A percentile compares a stretch with the other conserved stretches of the same genome.
Conservation (phyloP, 2,329 filamentous ascomycete species). For the Aspergillus glaucus region DNA sequence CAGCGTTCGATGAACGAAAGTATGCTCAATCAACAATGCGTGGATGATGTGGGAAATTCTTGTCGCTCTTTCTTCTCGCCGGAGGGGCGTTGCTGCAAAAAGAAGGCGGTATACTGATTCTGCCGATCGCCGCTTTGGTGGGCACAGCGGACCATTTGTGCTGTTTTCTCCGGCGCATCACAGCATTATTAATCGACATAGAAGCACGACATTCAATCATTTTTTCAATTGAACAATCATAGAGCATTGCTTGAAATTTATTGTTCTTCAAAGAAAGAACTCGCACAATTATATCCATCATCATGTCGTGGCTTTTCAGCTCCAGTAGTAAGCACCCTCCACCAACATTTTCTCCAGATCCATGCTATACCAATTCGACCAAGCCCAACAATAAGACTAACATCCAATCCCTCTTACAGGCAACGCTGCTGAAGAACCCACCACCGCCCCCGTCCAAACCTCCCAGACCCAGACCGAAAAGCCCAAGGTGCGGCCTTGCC, state of each 20-base stretch:
- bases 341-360: constrained; percentile 1
- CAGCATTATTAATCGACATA: constrained; percentile 15
- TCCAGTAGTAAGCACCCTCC: constrained; percentile 22
- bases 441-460: constrained; percentile 14
- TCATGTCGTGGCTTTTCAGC: constrained; percentile 33
- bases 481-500: constrained; percentile 26
- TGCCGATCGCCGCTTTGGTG: constrained; percentile 14
- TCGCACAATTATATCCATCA: background rate
- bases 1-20: background rate
- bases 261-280: background rate
- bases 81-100: background rate
- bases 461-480: constrained; percentile 26
- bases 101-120: constrained; percentile 5
- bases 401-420: background rate
- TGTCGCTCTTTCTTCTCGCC: background rate
- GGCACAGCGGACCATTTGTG: constrained; percentile 12
- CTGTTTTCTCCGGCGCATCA: constrained; percentile 7
- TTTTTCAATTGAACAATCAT: constrained; percentile 1
- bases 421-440: constrained; percentile 7
- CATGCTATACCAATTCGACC: constrained; percentile 9
- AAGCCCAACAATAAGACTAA: background rate
- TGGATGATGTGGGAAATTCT: background rate
- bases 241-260: background rate
- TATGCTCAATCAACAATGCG: background rate
- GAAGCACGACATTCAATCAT: background rate